Percentiles rank a stretch among this genome's conserved stretches.
These are phyloP conservation scores for Rhizopogon salebrosus DNA, from an alignment of 768 basidiomycete genomes.

Conservation along the genomic window DNA sequence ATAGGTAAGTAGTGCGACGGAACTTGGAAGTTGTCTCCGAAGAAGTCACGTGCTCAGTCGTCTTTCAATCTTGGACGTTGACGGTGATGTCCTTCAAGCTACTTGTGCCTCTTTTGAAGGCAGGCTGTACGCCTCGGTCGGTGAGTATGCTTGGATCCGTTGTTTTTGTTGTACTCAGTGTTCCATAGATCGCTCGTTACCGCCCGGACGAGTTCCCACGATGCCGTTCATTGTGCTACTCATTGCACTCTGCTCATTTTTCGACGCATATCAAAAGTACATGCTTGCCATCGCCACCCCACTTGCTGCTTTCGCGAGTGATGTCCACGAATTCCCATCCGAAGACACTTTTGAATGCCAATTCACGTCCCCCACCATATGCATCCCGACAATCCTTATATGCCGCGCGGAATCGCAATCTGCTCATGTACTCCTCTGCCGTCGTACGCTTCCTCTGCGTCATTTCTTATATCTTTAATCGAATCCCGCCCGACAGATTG, in stretches of 20 bases:
- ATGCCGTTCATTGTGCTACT: not conserved
- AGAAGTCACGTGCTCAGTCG: constrained; percentile 14
- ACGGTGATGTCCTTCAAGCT: constrained; percentile 6
- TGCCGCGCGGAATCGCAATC: constrained; percentile 59
- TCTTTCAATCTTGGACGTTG: not conserved
- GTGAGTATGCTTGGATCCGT: not conserved
- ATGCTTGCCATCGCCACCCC: not conserved
- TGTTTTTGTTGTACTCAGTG: not conserved
- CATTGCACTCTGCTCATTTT: not conserved
- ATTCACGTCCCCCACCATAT: constrained; percentile 15
- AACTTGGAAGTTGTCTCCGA: too few relatives aligned
- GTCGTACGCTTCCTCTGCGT: constrained; percentile 46
- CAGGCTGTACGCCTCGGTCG: not conserved
- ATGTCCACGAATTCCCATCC: not conserved
- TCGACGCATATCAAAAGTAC: not conserved
- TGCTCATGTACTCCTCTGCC: constrained; percentile 83
- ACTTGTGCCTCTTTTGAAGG: not conserved
- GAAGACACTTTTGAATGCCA: constrained; percentile 7
- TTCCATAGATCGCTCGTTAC: not conserved
- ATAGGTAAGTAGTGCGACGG: too few relatives aligned
- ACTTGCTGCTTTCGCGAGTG: not conserved
- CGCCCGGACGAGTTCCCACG: not conserved
- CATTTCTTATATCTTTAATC: constrained; percentile 1
- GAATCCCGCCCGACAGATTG: constrained; percentile 44
- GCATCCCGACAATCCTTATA: constrained; percentile 38